These are phyloP conservation scores for Sporothrix variecibatus DNA, from an alignment of 2,329 filamentous ascomycete species.

Conservation along the genomic window DNA sequence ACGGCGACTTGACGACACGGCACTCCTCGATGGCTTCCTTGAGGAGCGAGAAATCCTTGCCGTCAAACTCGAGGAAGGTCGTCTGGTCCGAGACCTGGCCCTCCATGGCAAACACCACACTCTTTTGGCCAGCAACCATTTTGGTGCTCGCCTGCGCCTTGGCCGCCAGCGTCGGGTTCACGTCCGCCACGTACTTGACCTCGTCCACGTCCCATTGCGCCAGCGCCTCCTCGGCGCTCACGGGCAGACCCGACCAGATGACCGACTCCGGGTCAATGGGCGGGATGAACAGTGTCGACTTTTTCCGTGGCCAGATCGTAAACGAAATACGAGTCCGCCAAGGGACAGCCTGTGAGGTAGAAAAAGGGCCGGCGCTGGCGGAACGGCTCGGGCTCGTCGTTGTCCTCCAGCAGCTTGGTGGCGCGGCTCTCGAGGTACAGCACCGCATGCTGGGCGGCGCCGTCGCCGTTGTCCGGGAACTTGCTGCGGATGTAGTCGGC, in stretches of 20 bases:
- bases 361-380: conserved; percentile 90
- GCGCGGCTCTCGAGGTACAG: conserved; percentile 88
- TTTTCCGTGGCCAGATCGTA: conserved; percentile 76
- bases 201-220: conserved; percentile 78
- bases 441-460: conserved; percentile 57
- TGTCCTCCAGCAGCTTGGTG: conserved; percentile 82
- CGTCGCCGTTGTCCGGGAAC: conserved; percentile 53
- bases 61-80: conserved; percentile 69
- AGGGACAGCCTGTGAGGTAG: conserved; percentile 83
- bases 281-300: conserved; percentile 86
- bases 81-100: conserved; percentile 73
- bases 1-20: conserved; percentile 72
- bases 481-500: conserved; percentile 72
- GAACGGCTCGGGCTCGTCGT: conserved; percentile 80
- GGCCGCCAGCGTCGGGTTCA: conserved; percentile 70
- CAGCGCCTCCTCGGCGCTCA: conserved; percentile 73
- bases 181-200: conserved; percentile 69
- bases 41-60: conserved; percentile 59
- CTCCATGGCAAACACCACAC: conserved; percentile 69
- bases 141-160: conserved; percentile 42
- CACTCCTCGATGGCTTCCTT: conserved; percentile 68
- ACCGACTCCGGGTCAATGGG: conserved; percentile 84
- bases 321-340: conserved; percentile 76
- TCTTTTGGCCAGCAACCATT: conserved; percentile 39
- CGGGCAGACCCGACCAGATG: conserved; percentile 88